Base-by-base conservation (phyloP, 2,329 filamentous ascomycete species). In the Hypoxylon sp. region DNA sequence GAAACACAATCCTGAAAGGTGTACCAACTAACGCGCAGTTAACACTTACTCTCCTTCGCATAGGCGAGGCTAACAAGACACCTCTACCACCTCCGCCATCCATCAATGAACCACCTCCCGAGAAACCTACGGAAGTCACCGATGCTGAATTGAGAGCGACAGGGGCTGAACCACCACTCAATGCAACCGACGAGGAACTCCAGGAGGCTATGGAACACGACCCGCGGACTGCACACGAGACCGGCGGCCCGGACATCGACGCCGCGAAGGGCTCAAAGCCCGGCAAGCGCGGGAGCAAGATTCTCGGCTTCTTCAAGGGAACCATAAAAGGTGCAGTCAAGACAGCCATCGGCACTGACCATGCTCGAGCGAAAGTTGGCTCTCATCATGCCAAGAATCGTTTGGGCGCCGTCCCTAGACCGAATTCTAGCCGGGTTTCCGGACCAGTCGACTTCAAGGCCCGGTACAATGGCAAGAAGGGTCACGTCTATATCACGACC, bases 11-110 rank as follows among this genome's bases (percentile, higher is more conserved):
- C 1, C 87, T 97, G 56, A 93, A 92, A 76, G 92, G 93, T 2
- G 90, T 96, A 0, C 94, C 94, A 0, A 97, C 93, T 1, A 96
- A 97, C 76, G 92, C 93, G 2, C 94, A 97, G 76, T 87, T 97
- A 17, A 90, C 93, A 0, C 82, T 97, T 30, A 97, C 93, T 0
- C 85, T 97, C 1, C 88, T 97, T 10, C 91, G 94, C 4, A 89
- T 95, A 31, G 93, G 93, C 44, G 94, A 97, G 80, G 88, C 88
- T 10, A 95, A 95, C 80, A 92, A 92, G 72, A 90, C 92, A 0
- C 94, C 94, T 0, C 80, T 97, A 0, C 92, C 93, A 0, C 90
- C 87, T 0, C 85, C 86, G 0, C 84, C 84, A 0, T 71, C 75
- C 0, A 77, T 79, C 2, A 75, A 77, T 20, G 74, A 76, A 0